Evolutionary conservation across 2,329 filamentous ascomycete species (phyloP).

Genomic region (Bipolaris sorokiniana): DNA sequence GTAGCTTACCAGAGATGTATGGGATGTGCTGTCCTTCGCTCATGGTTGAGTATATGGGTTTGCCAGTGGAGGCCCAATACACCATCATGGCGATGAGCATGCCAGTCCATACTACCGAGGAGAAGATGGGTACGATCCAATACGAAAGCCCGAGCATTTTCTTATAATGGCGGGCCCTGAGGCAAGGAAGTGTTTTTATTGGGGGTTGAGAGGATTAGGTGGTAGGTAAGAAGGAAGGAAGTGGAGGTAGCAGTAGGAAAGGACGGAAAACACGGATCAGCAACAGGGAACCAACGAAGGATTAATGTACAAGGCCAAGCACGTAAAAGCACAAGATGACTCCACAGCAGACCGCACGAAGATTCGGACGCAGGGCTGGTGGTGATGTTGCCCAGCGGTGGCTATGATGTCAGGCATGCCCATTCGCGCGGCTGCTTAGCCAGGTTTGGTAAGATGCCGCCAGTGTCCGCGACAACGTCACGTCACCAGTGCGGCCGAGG

Average conservation of each 20-base stretch:
- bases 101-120: constrained; percentile 58
- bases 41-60: constrained; percentile 68
- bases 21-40: constrained; percentile 64
- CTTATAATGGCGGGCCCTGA: not conserved
- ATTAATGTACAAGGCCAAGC: constrained; percentile 8
- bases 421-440: constrained; percentile 8
- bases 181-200: constrained; percentile 10
- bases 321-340: constrained; percentile 7
- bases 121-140: constrained; percentile 72
- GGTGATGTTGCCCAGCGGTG: constrained; percentile 13
- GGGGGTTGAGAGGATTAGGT: constrained; percentile 7
- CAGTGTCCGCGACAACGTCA: constrained; percentile 9
- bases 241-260: not conserved
- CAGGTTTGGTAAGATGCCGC: constrained; percentile 17
- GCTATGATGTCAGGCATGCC: constrained; percentile 21
- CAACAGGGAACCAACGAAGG: constrained; percentile 2
- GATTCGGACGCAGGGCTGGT: constrained; percentile 12
- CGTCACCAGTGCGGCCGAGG: constrained; percentile 15
- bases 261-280: constrained; percentile 2
- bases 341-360: constrained; percentile 3
- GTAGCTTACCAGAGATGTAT: constrained; percentile 69
- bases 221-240: constrained; percentile 7
- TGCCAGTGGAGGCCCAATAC: constrained; percentile 68
- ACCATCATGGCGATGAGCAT: constrained; percentile 73
- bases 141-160: constrained; percentile 54